A percentile compares a stretch with the other conserved stretches of the same genome.
phyloP scores from a whole-genome alignment of 805 yeast genomes.

The Kodamaea sagamina region DNA sequence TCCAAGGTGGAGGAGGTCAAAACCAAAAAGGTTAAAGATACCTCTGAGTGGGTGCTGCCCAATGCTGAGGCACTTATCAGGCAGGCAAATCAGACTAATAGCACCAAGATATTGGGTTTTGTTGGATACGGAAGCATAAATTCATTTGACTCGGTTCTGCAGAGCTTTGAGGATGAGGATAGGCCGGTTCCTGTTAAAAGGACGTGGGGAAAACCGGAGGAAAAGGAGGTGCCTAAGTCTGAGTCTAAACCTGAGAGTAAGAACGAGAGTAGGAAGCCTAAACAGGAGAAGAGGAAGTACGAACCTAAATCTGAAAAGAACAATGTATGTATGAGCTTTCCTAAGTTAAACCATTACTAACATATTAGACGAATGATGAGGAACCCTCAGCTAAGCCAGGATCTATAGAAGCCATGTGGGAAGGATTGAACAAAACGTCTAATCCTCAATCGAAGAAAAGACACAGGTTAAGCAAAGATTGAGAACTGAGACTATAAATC shows the following conservation, averaged over 20 bases:
- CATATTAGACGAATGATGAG: neutral
- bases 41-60: conserved; percentile 55
- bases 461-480: conserved; percentile 13
- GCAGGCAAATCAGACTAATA: conserved; percentile 23
- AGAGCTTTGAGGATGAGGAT: conserved; percentile 16
- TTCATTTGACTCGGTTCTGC: conserved; percentile 21
- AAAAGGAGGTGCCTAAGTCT: no score
- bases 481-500: no score
- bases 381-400: conserved; percentile 14
- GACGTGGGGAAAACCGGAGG: conserved; percentile 20
- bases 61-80: conserved; percentile 27
- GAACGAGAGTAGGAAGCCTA: conserved; percentile 13
- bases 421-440: conserved; percentile 13
- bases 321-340: neutral
- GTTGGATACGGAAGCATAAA: conserved; percentile 47
- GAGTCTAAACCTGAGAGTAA: no score
- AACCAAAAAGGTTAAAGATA: conserved; percentile 45
- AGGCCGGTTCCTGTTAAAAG: conserved; percentile 15
- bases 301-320: neutral
- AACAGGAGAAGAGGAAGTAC: neutral
- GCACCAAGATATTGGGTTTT: conserved; percentile 26
- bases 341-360: neutral
- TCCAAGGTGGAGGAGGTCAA: conserved; percentile 37
- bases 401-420: conserved; percentile 11
- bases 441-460: conserved; percentile 19